Evolutionary conservation across 2,329 filamentous ascomycete genomes (phyloP), one percentile per base, ranked within the genome.

Genomic region (Daldinia sp.): DNA sequence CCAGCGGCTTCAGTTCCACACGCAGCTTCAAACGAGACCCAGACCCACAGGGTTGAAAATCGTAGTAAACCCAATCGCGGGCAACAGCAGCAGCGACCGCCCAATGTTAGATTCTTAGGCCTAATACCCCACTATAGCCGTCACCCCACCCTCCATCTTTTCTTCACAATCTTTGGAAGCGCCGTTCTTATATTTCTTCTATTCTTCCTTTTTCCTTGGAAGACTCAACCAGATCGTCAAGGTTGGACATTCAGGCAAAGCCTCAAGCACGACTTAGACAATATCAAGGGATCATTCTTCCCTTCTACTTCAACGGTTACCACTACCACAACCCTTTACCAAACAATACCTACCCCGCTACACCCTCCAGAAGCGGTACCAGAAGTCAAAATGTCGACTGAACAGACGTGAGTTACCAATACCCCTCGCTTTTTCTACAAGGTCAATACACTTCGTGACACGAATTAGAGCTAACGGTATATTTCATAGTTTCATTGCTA

Each of bases 401-500:
- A 78, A 68, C 75, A 78, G 71, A 78, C 76, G 76, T 78, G 65
- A 72, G 76, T 75, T 51, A 18, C 26, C 46, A 6, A 30, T 35
- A 51, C 46, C 26, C 26, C 26, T 15, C 18, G 26, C 20, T 28
- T 50, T 53, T 33, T 18, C 46, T 3, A n/a, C 9, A n/a, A 26
- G 4, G 30, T 12, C 10, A 33, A 13, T 23, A 13, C 23, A 44
- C 23, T 26, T 7, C 23, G 20, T 20, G 7, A 7, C 4, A 54
- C 2, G 6, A 1, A 1, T 6, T 2, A 42, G 51, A 51, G 35
- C 61, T 71, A 60, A 71, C 41, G 20, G 3, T 18, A 10, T 7
- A 0, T 44, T 26, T 26, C 56, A 76, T 80, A 98, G 95, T 88
- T 98, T 98, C 93, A 98, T 98, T 89, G 96, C 96, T 82, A 93